Evolutionary conservation across 1,139 yeast species (phyloP).

Genomic region (Yamadazyma conglobata): DNA sequence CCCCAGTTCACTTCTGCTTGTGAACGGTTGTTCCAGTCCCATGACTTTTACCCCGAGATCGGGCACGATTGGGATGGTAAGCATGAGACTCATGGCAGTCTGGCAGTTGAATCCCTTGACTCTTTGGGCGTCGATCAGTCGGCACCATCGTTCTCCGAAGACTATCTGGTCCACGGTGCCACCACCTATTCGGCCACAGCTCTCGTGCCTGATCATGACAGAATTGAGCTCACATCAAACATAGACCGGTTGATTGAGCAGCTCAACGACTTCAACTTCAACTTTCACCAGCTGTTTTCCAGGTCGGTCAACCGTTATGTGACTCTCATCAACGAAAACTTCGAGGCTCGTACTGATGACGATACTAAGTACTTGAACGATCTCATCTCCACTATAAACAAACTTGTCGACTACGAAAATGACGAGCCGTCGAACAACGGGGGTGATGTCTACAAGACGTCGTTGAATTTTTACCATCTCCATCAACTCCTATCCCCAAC

Average conservation of each 20-base stretch:
- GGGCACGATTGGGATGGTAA: too few relatives aligned
- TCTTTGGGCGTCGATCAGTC: too few relatives aligned
- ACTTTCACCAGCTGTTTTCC: conserved; percentile 25
- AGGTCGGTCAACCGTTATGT: too few relatives aligned
- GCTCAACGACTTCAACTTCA: conserved; percentile 27
- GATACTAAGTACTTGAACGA: conserved; percentile 24
- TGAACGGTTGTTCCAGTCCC: conserved; percentile 1
- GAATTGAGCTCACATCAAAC: conserved; percentile 9
- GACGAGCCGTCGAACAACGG: conserved; percentile 21
- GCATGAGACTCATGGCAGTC: too few relatives aligned
- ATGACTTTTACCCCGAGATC: conserved; percentile 7
- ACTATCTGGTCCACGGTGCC: too few relatives aligned
- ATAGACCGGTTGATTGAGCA: conserved; percentile 22
- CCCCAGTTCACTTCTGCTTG: background rate
- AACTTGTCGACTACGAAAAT: conserved; percentile 30
- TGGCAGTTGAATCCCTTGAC: too few relatives aligned
- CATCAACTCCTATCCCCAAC: conserved; percentile 18
- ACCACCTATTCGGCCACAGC: too few relatives aligned
- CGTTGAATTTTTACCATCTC: conserved; percentile 20
- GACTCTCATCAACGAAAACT: too few relatives aligned
- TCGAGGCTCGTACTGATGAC: too few relatives aligned
- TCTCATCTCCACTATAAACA: conserved; percentile 21
- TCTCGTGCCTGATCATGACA: conserved; percentile 1
- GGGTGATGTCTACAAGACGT: conserved; percentile 20
- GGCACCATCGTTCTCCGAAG: too few relatives aligned